Evolutionary conservation across 192 early-diverging fungal species (phyloP).

Genomic region (Umbelopsis sp.): DNA sequence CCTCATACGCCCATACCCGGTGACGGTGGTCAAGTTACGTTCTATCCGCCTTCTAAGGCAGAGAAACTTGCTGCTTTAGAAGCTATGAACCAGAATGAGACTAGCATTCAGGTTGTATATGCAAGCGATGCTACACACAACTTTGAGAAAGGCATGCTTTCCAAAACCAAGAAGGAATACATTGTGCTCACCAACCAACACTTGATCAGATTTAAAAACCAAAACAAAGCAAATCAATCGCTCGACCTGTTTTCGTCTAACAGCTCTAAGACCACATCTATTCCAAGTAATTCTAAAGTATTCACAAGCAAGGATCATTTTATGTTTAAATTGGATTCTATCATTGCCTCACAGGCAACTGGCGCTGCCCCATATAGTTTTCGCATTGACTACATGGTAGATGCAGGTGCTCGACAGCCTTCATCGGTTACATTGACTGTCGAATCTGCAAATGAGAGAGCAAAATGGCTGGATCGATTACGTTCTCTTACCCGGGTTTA

Average conservation of each 20-base stretch:
- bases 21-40: neutral
- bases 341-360: conserved; percentile 30
- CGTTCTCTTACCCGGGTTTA: conserved; percentile 11
- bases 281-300: neutral
- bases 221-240: conserved; percentile 27
- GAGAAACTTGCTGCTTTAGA: neutral
- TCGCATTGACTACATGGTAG: conserved; percentile 31
- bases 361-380: conserved; percentile 18
- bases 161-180: conserved; percentile 31
- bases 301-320: neutral
- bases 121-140: conserved; percentile 29
- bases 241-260: conserved; percentile 29
- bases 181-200: conserved; percentile 36
- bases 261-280: neutral
- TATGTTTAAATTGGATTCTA: conserved; percentile 9
- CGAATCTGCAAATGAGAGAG: conserved; percentile 17
- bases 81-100: neutral
- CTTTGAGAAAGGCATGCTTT: conserved; percentile 11
- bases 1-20: neutral
- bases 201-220: conserved; percentile 31
- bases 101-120: conserved; percentile 26
- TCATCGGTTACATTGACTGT: conserved; percentile 16
- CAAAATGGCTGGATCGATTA: conserved; percentile 32
- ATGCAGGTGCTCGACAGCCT: conserved; percentile 18
- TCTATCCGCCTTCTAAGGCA: neutral